Conservation (phyloP, 768 basidiomycete genomes). For the Tylopilus intermedius region DNA sequence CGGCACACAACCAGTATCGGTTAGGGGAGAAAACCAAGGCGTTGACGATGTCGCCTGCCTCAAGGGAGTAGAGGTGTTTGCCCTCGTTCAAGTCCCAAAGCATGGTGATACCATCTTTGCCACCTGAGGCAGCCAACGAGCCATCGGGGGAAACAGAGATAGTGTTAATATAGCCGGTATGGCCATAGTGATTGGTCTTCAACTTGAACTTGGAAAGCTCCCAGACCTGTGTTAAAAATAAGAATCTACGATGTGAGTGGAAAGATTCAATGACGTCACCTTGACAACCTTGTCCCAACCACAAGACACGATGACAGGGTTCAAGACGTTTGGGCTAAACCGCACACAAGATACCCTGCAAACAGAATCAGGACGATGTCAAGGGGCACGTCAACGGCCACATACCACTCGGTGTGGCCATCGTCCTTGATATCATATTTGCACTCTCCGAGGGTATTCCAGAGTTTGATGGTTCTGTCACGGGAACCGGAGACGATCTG, state of each 20-base stretch:
- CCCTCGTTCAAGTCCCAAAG: conserved; percentile 99
- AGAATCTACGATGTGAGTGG: conserved; percentile 2
- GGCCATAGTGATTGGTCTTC: conserved; percentile 99
- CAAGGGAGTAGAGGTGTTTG: conserved; percentile 99
- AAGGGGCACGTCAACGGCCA: background rate
- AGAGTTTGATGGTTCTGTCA: conserved; percentile 96
- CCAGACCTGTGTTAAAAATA: conserved; percentile 77
- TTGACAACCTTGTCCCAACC: conserved; percentile 99
- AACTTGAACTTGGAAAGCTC: conserved; percentile 99
- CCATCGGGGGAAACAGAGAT: conserved; percentile 98
- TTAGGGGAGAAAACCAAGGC: conserved; percentile 99
- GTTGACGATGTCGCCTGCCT: conserved; percentile 97
- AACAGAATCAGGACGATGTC: background rate
- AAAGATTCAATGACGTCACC: conserved; percentile 46
- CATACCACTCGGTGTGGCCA: conserved; percentile 90
- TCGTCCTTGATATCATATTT: conserved; percentile 99
- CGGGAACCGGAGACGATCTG: conserved; percentile 99
- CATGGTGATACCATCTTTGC: conserved; percentile 99
- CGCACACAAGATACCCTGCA: conserved; percentile 96
- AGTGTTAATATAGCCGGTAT: conserved; percentile 99
- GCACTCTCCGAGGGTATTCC: conserved; percentile 99
- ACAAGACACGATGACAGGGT: conserved; percentile 97
- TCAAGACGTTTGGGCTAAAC: conserved; percentile 96
- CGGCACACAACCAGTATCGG: conserved; percentile 99
- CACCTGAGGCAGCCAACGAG: conserved; percentile 96